Percentiles rank a stretch among this genome's conserved stretches.
Conservation (phyloP, 805 yeast species). For the Wickerhamiella shivajii region DNA sequence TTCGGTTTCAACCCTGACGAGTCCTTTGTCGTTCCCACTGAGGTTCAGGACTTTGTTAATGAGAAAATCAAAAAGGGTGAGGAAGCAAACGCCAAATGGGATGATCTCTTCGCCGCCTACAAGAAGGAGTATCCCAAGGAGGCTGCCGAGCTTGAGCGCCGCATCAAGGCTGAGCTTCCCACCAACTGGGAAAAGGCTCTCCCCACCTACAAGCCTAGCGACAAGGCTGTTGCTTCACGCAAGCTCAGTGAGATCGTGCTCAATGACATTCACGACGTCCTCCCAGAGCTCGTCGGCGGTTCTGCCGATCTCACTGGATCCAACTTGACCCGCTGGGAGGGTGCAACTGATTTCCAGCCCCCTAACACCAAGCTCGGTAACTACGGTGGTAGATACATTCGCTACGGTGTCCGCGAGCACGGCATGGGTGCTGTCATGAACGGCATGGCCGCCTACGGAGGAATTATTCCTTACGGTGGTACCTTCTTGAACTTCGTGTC, state of each 20-base stretch:
- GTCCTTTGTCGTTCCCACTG: conserved; percentile 65
- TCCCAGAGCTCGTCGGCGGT: conserved; percentile 93
- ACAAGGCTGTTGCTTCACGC: conserved; percentile 82
- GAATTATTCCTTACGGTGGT: conserved; percentile 86
- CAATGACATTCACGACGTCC: conserved; percentile 38
- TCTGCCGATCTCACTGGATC: conserved; percentile 98
- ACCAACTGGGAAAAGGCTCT: conserved; percentile 60
- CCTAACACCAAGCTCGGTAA: conserved; percentile 66
- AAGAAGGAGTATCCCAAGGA: conserved; percentile 53
- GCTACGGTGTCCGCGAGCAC: conserved; percentile 98
- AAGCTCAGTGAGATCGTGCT: conserved; percentile 78
- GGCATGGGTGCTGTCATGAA: conserved; percentile 98
- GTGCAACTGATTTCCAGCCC: conserved; percentile 85
- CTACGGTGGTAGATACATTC: conserved; percentile 82
- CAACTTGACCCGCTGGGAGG: conserved; percentile 78
- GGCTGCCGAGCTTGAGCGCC: conserved; percentile 68
- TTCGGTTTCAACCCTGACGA: conserved; percentile 83
- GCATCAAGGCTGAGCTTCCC: conserved; percentile 68
- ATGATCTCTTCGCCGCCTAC: conserved; percentile 46
- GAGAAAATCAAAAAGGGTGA: conserved; percentile 45
- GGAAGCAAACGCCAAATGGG: conserved; percentile 63
- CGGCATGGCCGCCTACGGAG: conserved; percentile 86
- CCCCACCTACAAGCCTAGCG: conserved; percentile 67
- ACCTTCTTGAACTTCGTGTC: conserved; percentile 88
- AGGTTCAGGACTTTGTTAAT: conserved; percentile 59